Base-by-base conservation (phyloP, 2,329 filamentous ascomycete genomes). In the Akanthomyces muscarius region DNA sequence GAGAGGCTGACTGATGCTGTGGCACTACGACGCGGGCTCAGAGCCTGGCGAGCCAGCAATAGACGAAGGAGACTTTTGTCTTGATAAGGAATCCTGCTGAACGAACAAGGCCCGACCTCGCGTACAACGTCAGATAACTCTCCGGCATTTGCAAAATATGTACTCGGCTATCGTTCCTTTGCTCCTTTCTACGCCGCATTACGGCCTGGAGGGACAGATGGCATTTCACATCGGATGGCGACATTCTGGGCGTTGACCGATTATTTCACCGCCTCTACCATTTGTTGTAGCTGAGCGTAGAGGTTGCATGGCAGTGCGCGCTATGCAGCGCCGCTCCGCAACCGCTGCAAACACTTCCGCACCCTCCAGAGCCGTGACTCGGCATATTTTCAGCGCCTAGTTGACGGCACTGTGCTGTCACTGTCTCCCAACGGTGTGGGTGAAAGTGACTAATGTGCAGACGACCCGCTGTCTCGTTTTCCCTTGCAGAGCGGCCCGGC, bases 301-400 rank as follows among this genome's bases (percentile, higher is more conserved):
- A 54, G 30, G 18, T 53, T 21, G 51, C 14, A 30, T 55, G 52
- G 38, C 14, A 36, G 52, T 55, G 36, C 21, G 11, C 5, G 5
- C 45, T 18, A 38, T 21, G 25, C 28, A 53, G n/a, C 16, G 28
- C 25, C 28, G 28, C 25, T 36, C 23, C 51, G 33, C 30, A 21
- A 42, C 21, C 52, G 14, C 52, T 11, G 38, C 52, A 25, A 54
- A 33, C 52, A 54, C 53, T 44, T 28, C 53, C 41, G 53, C 36
- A 58, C 44, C 28, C 28, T 58, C 33, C 44, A 42, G 14, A 36
- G n/a, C 18, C 47, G 55, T 58, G 55, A 58, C 55, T 58, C 55
- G 55, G 25, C 28, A 44, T 18, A 23, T 48, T 48, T 25, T 48
- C 55, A 38, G 55, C 30, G 55, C 44, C 55, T 42, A 58, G 47